Conservation (phyloP, 257 asterid genomes). For the Solanum megistacrolobum region DNA sequence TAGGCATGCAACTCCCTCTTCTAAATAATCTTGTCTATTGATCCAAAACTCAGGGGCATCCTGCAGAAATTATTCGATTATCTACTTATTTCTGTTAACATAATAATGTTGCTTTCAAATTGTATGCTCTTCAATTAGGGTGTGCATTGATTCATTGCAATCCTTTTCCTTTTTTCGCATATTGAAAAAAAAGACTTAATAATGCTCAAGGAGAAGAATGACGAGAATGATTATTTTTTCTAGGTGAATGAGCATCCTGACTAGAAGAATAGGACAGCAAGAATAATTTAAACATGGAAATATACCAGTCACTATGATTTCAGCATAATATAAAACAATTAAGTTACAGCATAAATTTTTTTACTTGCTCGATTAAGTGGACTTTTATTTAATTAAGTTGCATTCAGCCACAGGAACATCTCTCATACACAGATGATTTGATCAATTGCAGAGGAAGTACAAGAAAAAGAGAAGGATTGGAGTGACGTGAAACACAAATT, state of each 20-base stretch:
- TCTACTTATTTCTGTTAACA: not conserved
- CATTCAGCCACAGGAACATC: not conserved
- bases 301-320: not conserved
- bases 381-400: not conserved
- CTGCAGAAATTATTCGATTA: slow-evolving; percentile 28
- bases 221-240: not conserved
- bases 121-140: not conserved
- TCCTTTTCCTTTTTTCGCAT: not conserved
- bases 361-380: not conserved
- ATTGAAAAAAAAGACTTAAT: not conserved
- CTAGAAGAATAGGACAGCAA: not conserved
- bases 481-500: not conserved
- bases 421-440: not conserved
- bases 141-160: not conserved
- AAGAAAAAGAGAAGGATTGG: not conserved
- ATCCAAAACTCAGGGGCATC: slow-evolving; percentile 99
- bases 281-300: not conserved
- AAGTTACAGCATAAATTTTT: not conserved
- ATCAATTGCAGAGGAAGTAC: not conserved
- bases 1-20: slow-evolving; percentile 85
- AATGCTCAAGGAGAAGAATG: not conserved
- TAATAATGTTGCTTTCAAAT: not conserved
- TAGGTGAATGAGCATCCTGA: not conserved
- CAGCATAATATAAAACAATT: not conserved
- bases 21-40: slow-evolving; percentile 89